Evolutionary conservation across 2,329 filamentous ascomycete genomes (phyloP), one percentile per base, ranked within the genome.

Genomic region (Teratosphaeria pseudoeucalypti): DNA sequence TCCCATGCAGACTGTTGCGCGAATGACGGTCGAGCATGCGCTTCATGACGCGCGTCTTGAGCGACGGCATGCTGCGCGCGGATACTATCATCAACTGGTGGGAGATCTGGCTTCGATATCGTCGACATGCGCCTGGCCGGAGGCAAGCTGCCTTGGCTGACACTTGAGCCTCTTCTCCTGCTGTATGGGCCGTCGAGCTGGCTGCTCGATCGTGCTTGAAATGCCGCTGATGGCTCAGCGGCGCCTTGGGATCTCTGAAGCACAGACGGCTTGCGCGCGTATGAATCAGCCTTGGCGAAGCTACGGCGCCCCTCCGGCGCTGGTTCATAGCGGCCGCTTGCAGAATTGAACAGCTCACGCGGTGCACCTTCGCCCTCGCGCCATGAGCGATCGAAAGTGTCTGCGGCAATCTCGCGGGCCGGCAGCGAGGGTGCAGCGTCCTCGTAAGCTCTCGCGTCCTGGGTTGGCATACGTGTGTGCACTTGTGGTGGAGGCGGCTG

Each of bases 331-430:
- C 90, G 87, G 19, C 92, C 92, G 58, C 90, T 96, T 58, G 95
- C 88, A n/a, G 92, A 95, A 72, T 97, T 96, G 76, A 86, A 97
- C 0, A 97, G 79, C 72, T 97, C 92, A 59, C 89, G 81, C 62
- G 84, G 85, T 11, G 81, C 79, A 59, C 82, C 79, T 5, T 85
- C 82, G 62, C 67, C 65, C 55, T 96, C 90, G 68, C 88, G 83
- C 86, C 89, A 95, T 37, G 87, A 84, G 63, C 94, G 83, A 71
- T 87, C 95, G 70, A 96, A 97, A 65, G 96, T 92, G 72, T 97
- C 94, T 0, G 92, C 89, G 6, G 91, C 90, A 63, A 96, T 95
- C 71, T 97, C 92, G 69, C 90, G 90, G 0, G 87, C 81, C 27
- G 79, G 77, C 14, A 23, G 79, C 19, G 79, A 79, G 56, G 79